Evolutionary conservation across 208 protist species (phyloP).

Genomic region (Leishmania guyanensis): DNA sequence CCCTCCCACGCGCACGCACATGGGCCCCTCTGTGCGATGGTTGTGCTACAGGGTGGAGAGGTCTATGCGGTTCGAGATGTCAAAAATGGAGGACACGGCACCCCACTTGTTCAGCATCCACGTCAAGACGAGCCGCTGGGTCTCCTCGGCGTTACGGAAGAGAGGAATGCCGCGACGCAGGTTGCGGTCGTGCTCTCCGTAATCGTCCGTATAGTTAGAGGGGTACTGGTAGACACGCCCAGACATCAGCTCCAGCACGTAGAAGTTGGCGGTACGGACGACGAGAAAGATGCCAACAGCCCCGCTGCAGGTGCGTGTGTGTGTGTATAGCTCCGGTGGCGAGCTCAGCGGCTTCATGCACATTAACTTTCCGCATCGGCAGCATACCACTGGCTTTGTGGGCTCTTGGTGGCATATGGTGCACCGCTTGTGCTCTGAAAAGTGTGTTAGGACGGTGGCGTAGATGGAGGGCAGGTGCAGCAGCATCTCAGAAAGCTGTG

Average conservation of each 20-base stretch:
- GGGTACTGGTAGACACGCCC: constrained; percentile 29
- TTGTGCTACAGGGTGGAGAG: constrained; percentile 28
- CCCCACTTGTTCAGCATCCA: constrained; percentile 77
- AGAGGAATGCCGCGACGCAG: constrained; percentile 41
- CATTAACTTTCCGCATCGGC: constrained; percentile 51
- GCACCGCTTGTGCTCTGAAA: constrained; percentile 24
- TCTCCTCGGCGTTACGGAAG: constrained; percentile 30
- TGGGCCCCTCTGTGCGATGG: not conserved
- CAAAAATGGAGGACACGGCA: constrained; percentile 57
- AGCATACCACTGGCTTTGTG: constrained; percentile 51
- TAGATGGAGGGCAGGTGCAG: constrained; percentile 60
- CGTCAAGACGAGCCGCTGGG: constrained; percentile 37
- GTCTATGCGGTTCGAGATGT: constrained; percentile 25
- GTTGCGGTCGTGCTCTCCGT: constrained; percentile 46
- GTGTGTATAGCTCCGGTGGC: constrained; percentile 52
- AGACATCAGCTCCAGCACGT: constrained; percentile 50
- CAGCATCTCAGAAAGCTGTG: constrained; percentile 33
- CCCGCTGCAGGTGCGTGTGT: constrained; percentile 52
- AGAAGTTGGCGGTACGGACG: constrained; percentile 33
- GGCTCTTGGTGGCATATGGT: constrained; percentile 34
- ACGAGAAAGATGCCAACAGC: constrained; percentile 65
- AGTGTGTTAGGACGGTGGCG: constrained; percentile 36
- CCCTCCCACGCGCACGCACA: not conserved
- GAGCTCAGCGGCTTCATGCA: constrained; percentile 30
- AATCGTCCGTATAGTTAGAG: constrained; percentile 74